Evolutionary conservation across 805 yeast species (phyloP).

Genomic region (Teunomyces pallodes): DNA sequence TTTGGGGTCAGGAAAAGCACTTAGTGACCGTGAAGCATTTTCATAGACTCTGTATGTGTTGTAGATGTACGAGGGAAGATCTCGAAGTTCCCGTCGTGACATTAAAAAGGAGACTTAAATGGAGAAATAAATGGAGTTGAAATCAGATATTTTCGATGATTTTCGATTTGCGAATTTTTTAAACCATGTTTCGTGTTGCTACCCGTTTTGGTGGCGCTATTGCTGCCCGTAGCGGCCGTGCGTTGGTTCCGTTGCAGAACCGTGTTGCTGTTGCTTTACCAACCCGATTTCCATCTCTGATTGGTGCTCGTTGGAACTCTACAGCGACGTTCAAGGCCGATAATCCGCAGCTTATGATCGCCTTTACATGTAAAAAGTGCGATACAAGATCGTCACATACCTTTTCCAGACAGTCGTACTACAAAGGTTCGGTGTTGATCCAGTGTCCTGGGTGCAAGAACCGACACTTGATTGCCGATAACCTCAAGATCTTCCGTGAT

Average conservation of each 20-base stretch:
- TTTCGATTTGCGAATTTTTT: background rate
- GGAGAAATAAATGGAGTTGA: background rate
- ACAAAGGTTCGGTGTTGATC: conserved; percentile 79
- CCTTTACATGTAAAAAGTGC: conserved; percentile 91
- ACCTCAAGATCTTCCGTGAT: conserved; percentile 71
- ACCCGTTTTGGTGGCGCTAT: background rate
- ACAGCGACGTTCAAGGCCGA: conserved; percentile 48
- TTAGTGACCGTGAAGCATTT: conserved; percentile 10
- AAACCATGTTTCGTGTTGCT: background rate
- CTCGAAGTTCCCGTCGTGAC: conserved; percentile 17
- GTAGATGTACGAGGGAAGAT: conserved; percentile 21
- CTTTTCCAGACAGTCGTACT: conserved; percentile 91
- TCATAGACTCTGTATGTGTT: conserved; percentile 19
- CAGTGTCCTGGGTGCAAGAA: conserved; percentile 90
- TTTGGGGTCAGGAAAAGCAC: conserved; percentile 9
- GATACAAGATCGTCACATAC: conserved; percentile 79
- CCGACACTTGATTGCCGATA: conserved; percentile 87
- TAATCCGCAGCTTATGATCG: conserved; percentile 78
- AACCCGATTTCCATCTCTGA: background rate
- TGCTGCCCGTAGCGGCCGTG: background rate
- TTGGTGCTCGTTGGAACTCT: background rate
- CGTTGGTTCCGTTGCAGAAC: too few species aligned
- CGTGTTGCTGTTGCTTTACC: too few species aligned
- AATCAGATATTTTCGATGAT: background rate
- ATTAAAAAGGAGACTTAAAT: conserved; percentile 4